These are phyloP conservation scores for Aspergillus tubingensis DNA, from an alignment of 2,329 filamentous ascomycete species.

Conservation along the genomic window DNA sequence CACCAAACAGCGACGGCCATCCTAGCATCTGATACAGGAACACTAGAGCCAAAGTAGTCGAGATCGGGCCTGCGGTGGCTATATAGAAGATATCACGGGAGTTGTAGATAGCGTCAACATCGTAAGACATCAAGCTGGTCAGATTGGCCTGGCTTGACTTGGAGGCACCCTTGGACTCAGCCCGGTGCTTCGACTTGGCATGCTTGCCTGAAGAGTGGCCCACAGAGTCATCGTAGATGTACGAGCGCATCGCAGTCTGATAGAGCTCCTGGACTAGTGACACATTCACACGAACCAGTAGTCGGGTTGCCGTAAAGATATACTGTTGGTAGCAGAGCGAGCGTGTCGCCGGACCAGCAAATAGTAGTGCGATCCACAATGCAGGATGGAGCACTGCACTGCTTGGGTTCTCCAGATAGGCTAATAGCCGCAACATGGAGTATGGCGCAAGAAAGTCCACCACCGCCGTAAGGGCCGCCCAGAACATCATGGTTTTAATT, in stretches of 20 bases:
- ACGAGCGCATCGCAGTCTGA: constrained; percentile 55
- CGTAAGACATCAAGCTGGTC: constrained; percentile 61
- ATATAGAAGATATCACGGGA: constrained; percentile 56
- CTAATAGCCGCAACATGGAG: constrained; percentile 56
- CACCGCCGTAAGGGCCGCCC: constrained; percentile 25
- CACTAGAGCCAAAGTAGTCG: constrained; percentile 51
- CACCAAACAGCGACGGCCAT: constrained; percentile 58
- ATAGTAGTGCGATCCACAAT: constrained; percentile 58
- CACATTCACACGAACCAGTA: constrained; percentile 59
- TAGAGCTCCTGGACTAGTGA: constrained; percentile 62
- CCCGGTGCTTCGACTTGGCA: neutral
- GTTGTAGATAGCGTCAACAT: constrained; percentile 57
- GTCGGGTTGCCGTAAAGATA: constrained; percentile 58
- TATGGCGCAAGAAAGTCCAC: constrained; percentile 57
- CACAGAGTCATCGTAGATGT: constrained; percentile 54
- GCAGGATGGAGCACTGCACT: constrained; percentile 52
- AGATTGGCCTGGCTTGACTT: constrained; percentile 53
- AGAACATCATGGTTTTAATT: constrained; percentile 31
- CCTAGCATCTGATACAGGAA: constrained; percentile 59
- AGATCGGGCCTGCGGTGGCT: constrained; percentile 49
- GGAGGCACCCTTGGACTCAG: constrained; percentile 27
- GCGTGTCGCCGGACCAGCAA: constrained; percentile 52
- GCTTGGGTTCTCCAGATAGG: constrained; percentile 52
- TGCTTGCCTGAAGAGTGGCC: neutral
- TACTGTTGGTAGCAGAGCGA: constrained; percentile 60